phyloP scores from a whole-genome alignment of 1,284 basidiomycete genomes.

The Fereydounia khargensis region DNA sequence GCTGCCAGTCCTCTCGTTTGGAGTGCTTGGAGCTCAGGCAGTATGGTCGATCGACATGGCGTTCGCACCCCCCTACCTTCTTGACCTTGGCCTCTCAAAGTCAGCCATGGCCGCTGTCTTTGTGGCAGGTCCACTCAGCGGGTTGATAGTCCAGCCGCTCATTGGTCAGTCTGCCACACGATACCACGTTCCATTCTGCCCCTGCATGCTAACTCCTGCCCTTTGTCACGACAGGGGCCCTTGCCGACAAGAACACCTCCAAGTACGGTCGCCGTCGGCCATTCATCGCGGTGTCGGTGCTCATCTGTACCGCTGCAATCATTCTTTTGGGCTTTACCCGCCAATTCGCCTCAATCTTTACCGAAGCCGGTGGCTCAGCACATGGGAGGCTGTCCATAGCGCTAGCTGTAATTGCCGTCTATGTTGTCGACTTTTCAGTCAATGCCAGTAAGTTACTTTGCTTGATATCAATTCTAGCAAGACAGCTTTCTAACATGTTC shows the following conservation, averaged over 20 bases:
- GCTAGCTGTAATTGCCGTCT: constrained; percentile 81
- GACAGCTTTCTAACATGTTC: too few relatives aligned
- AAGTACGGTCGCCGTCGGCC: constrained; percentile 56
- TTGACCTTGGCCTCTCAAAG: constrained; percentile 47
- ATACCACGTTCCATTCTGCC: neutral
- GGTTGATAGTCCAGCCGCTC: constrained; percentile 57
- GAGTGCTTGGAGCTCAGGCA: constrained; percentile 44
- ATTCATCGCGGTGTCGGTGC: constrained; percentile 50
- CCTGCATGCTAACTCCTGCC: neutral
- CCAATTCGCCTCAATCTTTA: constrained; percentile 38
- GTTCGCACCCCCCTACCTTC: constrained; percentile 47
- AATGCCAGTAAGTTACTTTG: constrained; percentile 64
- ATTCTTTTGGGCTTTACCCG: constrained; percentile 53
- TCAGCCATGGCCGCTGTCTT: constrained; percentile 46
- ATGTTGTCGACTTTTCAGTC: constrained; percentile 86
- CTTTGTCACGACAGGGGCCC: too few relatives aligned
- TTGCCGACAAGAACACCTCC: constrained; percentile 56
- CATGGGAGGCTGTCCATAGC: constrained; percentile 65
- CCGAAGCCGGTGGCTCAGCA: constrained; percentile 8
- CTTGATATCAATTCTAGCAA: too few relatives aligned
- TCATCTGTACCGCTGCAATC: constrained; percentile 47
- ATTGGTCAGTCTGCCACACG: constrained; percentile 48
- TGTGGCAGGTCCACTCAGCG: constrained; percentile 48
- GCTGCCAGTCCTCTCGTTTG: constrained; percentile 42
- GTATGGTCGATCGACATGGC: constrained; percentile 56